phyloP scores from a whole-genome alignment of 1,284 basidiomycete genomes.

The Trametes polyzona region DNA sequence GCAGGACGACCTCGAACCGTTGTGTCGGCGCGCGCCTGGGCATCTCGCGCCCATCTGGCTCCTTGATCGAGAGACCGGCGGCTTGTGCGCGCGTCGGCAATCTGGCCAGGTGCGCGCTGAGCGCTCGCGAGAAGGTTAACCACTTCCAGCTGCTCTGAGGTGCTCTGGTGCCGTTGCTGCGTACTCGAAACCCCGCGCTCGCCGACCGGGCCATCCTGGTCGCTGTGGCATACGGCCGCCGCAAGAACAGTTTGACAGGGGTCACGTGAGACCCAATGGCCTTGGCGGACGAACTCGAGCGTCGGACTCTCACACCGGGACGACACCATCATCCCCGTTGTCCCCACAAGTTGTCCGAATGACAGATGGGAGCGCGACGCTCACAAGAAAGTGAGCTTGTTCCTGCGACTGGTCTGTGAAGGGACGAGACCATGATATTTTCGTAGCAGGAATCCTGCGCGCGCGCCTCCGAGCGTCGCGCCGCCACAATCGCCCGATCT shows the following conservation, averaged over 20 bases:
- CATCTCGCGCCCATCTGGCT: neutral
- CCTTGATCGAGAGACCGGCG: neutral
- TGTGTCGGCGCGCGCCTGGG: neutral
- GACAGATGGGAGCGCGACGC: neutral
- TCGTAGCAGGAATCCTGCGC: neutral
- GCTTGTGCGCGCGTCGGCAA: neutral
- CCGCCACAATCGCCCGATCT: neutral
- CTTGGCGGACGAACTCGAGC: neutral
- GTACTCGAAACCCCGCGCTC: neutral
- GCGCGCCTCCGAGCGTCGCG: neutral
- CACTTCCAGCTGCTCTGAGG: too few relatives aligned
- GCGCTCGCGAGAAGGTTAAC: neutral
- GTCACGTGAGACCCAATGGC: neutral
- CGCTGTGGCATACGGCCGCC: neutral
- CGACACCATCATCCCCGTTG: neutral
- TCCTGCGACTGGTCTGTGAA: neutral
- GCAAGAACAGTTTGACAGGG: neutral
- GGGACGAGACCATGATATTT: neutral
- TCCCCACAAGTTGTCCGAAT: too few relatives aligned
- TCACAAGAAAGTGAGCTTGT: too few relatives aligned
- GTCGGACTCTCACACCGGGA: neutral
- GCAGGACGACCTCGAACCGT: neutral
- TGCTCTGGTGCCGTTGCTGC: too few relatives aligned
- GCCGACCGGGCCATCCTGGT: neutral
- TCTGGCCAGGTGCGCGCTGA: neutral